These are phyloP conservation scores for Amaranthus palmeri DNA, from an alignment of 148 eudicot species.

Conservation along the genomic window DNA sequence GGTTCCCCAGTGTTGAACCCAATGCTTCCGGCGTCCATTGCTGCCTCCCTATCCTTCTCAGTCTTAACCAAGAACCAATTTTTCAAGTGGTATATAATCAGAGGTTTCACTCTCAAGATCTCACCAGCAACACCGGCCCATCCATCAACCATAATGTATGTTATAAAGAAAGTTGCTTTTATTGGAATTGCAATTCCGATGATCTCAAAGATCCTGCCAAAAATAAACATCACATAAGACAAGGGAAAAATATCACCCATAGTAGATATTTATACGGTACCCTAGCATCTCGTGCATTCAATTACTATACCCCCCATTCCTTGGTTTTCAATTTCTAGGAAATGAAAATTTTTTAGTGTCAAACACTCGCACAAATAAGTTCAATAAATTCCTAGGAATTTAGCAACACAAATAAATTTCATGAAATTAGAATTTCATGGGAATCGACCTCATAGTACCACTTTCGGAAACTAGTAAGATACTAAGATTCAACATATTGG, in stretches of 20 bases:
- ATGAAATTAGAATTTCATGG: too few relatives aligned
- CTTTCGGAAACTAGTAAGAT: too few relatives aligned
- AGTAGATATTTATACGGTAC: too few relatives aligned
- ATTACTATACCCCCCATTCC: too few relatives aligned
- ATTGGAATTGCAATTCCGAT: constrained; percentile 68
- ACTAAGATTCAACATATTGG: too few relatives aligned
- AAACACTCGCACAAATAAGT: too few relatives aligned
- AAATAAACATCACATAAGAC: constrained; percentile 5
- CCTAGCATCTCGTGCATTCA: too few relatives aligned
- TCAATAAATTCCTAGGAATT: too few relatives aligned
- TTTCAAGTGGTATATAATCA: constrained; percentile 73
- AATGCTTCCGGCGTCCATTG: constrained; percentile 81
- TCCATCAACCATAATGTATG: constrained; percentile 78
- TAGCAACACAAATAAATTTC: too few relatives aligned
- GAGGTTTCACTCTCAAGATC: constrained; percentile 63
- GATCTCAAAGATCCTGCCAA: constrained; percentile 49
- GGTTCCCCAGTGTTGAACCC: constrained; percentile 79
- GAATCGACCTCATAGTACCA: too few relatives aligned
- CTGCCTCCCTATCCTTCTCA: constrained; percentile 73
- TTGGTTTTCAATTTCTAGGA: too few relatives aligned
- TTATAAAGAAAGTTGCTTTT: constrained; percentile 84
- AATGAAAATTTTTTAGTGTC: too few relatives aligned
- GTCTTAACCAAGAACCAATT: constrained; percentile 79
- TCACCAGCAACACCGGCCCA: constrained; percentile 87
- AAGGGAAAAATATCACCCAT: neutral